Conservation (phyloP, 352 stramenopile species). For the Phytopythium boreale region DNA sequence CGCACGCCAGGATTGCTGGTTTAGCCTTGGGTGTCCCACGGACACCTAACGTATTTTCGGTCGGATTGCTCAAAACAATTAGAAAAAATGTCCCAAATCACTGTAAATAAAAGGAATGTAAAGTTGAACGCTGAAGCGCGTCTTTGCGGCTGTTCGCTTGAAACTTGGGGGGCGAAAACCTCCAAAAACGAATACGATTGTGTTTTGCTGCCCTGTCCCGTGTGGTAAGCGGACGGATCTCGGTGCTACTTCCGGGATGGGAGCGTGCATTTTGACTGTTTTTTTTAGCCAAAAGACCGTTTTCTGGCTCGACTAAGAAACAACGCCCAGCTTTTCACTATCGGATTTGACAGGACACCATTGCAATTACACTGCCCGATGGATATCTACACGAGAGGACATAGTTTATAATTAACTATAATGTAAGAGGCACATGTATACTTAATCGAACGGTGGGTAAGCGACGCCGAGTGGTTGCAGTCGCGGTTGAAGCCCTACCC, state of each 20-base stretch:
- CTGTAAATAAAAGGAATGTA: too few relatives aligned
- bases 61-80: neutral
- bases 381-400: too few relatives aligned
- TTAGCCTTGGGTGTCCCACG: neutral
- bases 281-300: neutral
- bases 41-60: neutral
- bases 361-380: too few relatives aligned
- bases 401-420: too few relatives aligned
- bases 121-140: too few relatives aligned
- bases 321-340: too few relatives aligned
- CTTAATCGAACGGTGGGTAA: neutral
- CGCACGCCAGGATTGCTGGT: neutral
- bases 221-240: neutral
- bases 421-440: neutral
- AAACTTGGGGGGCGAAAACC: neutral
- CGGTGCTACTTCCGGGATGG: neutral
- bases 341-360: too few relatives aligned
- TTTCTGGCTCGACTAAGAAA: neutral
- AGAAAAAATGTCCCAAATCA: neutral
- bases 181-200: neutral
- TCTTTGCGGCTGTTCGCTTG: too few relatives aligned
- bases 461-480: neutral
- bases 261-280: too few relatives aligned
- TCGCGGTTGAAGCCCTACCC: constrained; percentile 1
- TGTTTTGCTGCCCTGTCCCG: neutral